Base-by-base conservation (phyloP, 176 grass and related monocot genomes). In the Eragrostis nindensis region DNA sequence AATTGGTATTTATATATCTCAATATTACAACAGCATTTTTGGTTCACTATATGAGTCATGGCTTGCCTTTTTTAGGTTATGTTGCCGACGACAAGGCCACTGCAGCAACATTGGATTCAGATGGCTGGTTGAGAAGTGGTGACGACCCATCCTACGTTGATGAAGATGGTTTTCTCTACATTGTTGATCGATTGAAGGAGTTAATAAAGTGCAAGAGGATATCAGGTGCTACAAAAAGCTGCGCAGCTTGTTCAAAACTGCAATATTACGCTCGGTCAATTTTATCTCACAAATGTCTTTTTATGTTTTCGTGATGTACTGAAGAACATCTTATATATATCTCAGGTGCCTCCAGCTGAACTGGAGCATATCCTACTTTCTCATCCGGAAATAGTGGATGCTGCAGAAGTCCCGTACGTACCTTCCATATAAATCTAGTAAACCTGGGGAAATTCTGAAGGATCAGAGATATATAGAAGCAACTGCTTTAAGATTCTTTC, bases 171-270 rank as follows among this genome's bases (percentile, higher is more conserved):
- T 89, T 91, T 66, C 83, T 94, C 18, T 91, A 84, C 71, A 80
- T 91, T 29, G 80, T 94, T 59, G 92, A 94, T 79, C 87, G 92
- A 70, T 66, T 94, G 39, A 94, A 94, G 80, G 89, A 94, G 53
- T 67, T 94, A 67, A 94, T 94, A 72, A 91, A 94, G 56, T 91
- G 91, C 68, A 94, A 94, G 57, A n/a, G 92, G 86, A 69, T 94
- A 89, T 77, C 89, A 94, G 86, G 92, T 94, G 56, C 61, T 24
- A 24, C 15, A 63, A 48, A 76, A n/a, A n/a, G 11, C 10, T 69
- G 1, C n/a, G 38, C 52, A 29, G 17, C 41, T 41, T 4, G 36
- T 73, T 66, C 5, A 45, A 53, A 65, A 82, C 64, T 77, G 16
- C 19, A 74, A 11, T 53, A 48, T 74, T 15, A 6, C 43, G 5